Evolutionary conservation across 306 rosid species (phyloP), one percentile per base, ranked within the genome.

Genomic region (Quercus mongolica): DNA sequence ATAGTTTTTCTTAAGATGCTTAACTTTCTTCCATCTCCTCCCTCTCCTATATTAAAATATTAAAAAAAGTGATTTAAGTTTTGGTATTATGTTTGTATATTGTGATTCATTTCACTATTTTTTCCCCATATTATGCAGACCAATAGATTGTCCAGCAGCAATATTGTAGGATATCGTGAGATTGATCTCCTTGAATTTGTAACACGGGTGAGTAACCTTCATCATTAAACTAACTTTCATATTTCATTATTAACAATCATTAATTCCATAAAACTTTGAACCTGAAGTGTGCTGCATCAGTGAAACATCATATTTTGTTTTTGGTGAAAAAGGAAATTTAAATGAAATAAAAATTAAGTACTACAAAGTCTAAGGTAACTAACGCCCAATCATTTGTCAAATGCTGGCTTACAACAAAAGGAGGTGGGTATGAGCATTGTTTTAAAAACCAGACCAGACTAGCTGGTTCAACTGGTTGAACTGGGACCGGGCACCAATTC

Each of bases 141-240:
- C 56, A 95, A 95, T 81, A 95, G 80, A 84, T 19, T 95, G 74
- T 85, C 97, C 79, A 80, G 90, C 73, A 95, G 89, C 89, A 90
- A 86, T 70, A 89, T 95, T 77, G 85, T 92, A 55, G 99, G 99
- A 84, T 95, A 88, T 83, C 86, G 97, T 80, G 99, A 95, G 84
- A 77, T 95, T 77, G 92, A 92, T 90, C 95, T 95, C 31, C 89
- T 95, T 80, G 98, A 95, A 69, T 91, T 87, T 87, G 87, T 95
- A 75, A 51, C 91, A 65, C 81, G 80, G 92, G 99, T 89, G 76
- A 90, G 92, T 68, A 70, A 75, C 84, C 56, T 52, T 78, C 76
- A 3, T 74, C 58, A 11, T 73, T 75, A 52, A 73, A 71, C 21
- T 15, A 38, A 26, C 8, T 46, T 20, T 56, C 6, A 25, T 71